Evolutionary conservation across 208 protist species (phyloP).

Genomic region (Trypanosoma platydactyli): DNA sequence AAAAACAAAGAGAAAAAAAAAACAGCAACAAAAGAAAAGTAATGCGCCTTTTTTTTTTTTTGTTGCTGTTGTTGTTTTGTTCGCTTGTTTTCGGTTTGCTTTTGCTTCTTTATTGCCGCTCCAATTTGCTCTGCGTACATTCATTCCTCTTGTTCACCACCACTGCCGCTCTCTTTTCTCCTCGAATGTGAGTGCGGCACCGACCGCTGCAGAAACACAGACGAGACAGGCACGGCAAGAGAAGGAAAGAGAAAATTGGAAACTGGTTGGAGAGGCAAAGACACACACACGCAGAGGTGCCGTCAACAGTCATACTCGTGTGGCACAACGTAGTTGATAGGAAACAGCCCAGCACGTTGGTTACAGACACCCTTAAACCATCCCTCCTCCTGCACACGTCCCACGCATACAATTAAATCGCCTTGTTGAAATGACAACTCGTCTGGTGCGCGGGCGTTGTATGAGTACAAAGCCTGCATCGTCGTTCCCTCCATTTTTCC

Average conservation of each 20-base stretch:
- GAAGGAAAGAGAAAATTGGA: constrained; percentile 20
- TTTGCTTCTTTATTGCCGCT: neutral
- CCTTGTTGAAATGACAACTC: constrained; percentile 83
- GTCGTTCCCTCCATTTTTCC: constrained; percentile 66
- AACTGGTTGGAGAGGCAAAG: too few relatives aligned
- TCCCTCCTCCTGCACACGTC: constrained; percentile 78
- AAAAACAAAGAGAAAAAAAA: neutral
- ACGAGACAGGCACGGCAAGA: neutral
- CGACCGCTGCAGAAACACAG: neutral
- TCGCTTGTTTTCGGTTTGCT: neutral
- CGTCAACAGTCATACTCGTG: constrained; percentile 8
- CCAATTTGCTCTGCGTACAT: neutral
- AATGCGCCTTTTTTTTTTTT: neutral
- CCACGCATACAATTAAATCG: constrained; percentile 78
- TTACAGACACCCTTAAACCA: constrained; percentile 90
- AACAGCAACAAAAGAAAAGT: neutral
- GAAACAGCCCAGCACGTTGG: constrained; percentile 87
- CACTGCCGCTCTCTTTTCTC: too few relatives aligned
- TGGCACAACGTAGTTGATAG: constrained; percentile 82
- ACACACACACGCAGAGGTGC: constrained; percentile 6
- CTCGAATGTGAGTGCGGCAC: too few relatives aligned
- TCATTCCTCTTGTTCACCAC: constrained; percentile 1
- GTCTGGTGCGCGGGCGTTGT: constrained; percentile 77
- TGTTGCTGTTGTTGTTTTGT: neutral
- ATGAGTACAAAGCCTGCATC: constrained; percentile 72